Evolutionary conservation across 495 filamentous ascomycete genomes (phyloP).

Genomic region (Polyplosphaeria fusca): DNA sequence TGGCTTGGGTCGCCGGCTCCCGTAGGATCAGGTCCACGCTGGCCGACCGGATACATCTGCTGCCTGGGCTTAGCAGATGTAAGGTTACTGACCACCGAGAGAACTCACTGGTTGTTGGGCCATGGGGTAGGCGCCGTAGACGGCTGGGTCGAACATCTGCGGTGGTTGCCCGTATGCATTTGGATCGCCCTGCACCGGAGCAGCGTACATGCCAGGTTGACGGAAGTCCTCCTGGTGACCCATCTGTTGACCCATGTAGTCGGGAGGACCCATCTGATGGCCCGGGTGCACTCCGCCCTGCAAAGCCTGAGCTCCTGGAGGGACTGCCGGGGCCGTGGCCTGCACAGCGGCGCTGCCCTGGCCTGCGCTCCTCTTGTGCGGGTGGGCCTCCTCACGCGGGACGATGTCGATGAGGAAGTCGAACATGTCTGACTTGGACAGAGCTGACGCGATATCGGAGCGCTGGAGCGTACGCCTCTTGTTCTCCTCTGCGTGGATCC

Average conservation of each 20-base stretch:
- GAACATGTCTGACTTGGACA: conserved; percentile 99
- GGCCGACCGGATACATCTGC: conserved; percentile 59
- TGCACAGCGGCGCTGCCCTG: conserved; percentile 55
- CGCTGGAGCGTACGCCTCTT: conserved; percentile 93
- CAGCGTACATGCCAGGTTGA: conserved; percentile 71
- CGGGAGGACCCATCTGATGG: conserved; percentile 67
- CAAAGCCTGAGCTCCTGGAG: conserved; percentile 18
- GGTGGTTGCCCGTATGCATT: conserved; percentile 68
- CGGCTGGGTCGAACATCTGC: conserved; percentile 71
- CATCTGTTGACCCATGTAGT: conserved; percentile 51
- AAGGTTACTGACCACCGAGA: conserved; percentile 6
- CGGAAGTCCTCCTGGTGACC: conserved; percentile 64
- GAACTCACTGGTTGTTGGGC: conserved; percentile 76
- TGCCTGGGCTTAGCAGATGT: conserved; percentile 25
- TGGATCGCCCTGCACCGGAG: conserved; percentile 68
- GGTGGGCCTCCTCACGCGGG: conserved; percentile 79
- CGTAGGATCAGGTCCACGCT: conserved; percentile 49
- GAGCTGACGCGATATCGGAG: conserved; percentile 90
- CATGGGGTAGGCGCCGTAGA: conserved; percentile 80
- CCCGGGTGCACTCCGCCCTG: conserved; percentile 59
- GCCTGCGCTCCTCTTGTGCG: conserved; percentile 67
- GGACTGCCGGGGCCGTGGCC: conserved; percentile 43
- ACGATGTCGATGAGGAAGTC: conserved; percentile 99
- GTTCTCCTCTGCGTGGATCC: conserved; percentile 99
- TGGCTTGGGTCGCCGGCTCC: conserved; percentile 42